Base-by-base conservation (phyloP, 768 basidiomycete genomes). In the Amanita pseudoporphyria region DNA sequence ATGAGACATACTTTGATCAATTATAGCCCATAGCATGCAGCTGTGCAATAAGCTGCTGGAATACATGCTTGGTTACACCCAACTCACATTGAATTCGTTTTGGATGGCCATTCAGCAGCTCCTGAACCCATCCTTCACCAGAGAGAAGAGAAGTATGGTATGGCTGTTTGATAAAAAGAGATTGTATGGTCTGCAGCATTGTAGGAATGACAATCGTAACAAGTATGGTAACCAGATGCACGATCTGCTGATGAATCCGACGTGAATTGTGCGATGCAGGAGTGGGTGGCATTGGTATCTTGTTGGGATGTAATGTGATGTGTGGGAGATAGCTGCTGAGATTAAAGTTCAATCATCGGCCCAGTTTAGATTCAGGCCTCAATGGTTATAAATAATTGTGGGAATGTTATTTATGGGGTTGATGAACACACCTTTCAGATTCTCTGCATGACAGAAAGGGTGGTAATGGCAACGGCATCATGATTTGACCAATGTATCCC, bases 41-140 rank as follows among this genome's bases (percentile, higher is more conserved):
- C 36, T 60, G 58, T 5, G 36, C 16, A 2, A 56, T 56, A n/a
- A 67, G 62, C n/a, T 49, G 52, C 5, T 32, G 22, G 36, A 66
- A 68, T 5, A 54, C 58, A 26, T 58, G 14, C 49, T 43, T 22
- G 3, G 48, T 46, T 39, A 66, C 49, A 1, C 62, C 60, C 6
- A 66, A 51, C 21, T 56, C 53, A 12, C 49, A 33, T 3, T 45
- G 30, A 26, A 60, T 55, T 6, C 53, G 53, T 3, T 26, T 37
- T 3, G 52, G 52, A 45, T 63, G 57, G 1, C 61, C 61, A 43
- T 38, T 10, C 1, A 60, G 39, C 1, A 64, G 55, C 37, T 63
- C 59, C 1, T 45, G 35, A 1, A 63, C 47, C 59, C 59, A 63
- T 4, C 6, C 19, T 21, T 21, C 24, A 41, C 19, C 19, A 10